These are phyloP conservation scores for Camellia granthamiana DNA, from an alignment of 148 eudicot genomes.

Conservation along the genomic window DNA sequence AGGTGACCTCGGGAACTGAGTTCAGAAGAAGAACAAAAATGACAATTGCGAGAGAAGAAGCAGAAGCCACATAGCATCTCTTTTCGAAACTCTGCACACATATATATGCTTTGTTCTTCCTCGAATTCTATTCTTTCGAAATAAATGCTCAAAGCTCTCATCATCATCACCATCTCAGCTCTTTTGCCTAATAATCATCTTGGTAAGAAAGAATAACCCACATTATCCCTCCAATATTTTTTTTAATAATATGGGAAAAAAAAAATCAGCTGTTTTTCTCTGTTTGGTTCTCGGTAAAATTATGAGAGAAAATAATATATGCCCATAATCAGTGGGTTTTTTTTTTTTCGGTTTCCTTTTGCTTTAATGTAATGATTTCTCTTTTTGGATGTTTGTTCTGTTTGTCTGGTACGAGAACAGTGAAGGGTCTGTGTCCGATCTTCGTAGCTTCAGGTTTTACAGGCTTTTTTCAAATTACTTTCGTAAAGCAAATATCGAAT, in stretches of 20 bases:
- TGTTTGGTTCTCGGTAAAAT: not conserved
- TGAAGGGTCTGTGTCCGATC: not conserved
- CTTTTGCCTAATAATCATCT: not conserved
- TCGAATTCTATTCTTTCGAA: too few species aligned
- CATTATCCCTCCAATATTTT: not conserved
- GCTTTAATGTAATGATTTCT: not conserved
- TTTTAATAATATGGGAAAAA: not conserved
- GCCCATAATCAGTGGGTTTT: not conserved
- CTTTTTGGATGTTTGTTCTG: slow-evolving; percentile 4
- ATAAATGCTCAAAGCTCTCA: not conserved
- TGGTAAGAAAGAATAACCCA: slow-evolving; percentile 1
- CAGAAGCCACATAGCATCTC: slow-evolving; percentile 1
- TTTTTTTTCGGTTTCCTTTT: not conserved
- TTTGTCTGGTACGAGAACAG: slow-evolving; percentile 2
- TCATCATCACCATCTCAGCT: not conserved
- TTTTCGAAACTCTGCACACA: not conserved
- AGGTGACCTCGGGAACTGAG: slow-evolving; percentile 10
- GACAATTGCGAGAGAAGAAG: not conserved
- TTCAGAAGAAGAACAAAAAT: slow-evolving; percentile 7
- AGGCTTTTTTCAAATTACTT: slow-evolving; percentile 8
- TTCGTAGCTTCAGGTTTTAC: not conserved
- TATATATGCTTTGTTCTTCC: not conserved
- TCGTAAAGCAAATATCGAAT: not conserved
- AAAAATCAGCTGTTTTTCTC: not conserved
- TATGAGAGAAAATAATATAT: not conserved